A percentile compares a stretch with the other conserved stretches of the same genome.
Evolutionary conservation across 768 basidiomycete genomes (phyloP).

Genomic region (Infundibulicybe gibba): DNA sequence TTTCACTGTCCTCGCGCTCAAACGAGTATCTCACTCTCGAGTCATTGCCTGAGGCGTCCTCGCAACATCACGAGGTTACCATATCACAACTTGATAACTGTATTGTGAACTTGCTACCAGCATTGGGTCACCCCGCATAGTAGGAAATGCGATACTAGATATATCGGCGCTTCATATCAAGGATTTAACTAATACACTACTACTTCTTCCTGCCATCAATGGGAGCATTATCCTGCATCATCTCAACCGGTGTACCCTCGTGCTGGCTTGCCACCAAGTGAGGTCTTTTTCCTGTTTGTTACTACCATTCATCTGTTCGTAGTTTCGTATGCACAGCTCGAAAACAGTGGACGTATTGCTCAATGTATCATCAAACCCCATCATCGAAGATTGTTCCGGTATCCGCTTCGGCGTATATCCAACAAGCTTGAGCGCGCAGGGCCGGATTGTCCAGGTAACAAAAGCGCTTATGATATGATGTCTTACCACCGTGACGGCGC

Average conservation of each 20-base stretch:
- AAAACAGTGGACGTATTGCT: slow-evolving; percentile 61
- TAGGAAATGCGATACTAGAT: slow-evolving; percentile 12
- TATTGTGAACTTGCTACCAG: slow-evolving; percentile 61
- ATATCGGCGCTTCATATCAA: slow-evolving; percentile 63
- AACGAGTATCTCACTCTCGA: slow-evolving; percentile 41
- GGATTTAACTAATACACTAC: slow-evolving; percentile 54
- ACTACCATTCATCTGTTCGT: neutral
- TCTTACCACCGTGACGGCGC: neutral
- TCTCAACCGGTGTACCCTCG: slow-evolving; percentile 58
- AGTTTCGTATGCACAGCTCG: slow-evolving; percentile 91
- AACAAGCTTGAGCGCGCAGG: slow-evolving; percentile 13
- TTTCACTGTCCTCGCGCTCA: slow-evolving; percentile 41
- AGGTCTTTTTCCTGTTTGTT: slow-evolving; percentile 2
- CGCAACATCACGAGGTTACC: slow-evolving; percentile 46
- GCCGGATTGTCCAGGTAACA: slow-evolving; percentile 12
- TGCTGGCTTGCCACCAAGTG: slow-evolving; percentile 82
- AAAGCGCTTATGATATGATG: neutral
- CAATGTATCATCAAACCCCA: slow-evolving; percentile 62
- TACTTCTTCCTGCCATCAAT: slow-evolving; percentile 60
- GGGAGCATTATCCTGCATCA: slow-evolving; percentile 77
- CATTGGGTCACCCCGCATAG: slow-evolving; percentile 6
- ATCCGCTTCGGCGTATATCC: slow-evolving; percentile 72
- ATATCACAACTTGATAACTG: slow-evolving; percentile 67
- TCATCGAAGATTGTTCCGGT: slow-evolving; percentile 70
- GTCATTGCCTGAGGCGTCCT: slow-evolving; percentile 31